Evolutionary conservation across 805 yeast genomes (phyloP), one percentile per base, ranked within the genome.

Genomic region (Candida tibetensis): DNA sequence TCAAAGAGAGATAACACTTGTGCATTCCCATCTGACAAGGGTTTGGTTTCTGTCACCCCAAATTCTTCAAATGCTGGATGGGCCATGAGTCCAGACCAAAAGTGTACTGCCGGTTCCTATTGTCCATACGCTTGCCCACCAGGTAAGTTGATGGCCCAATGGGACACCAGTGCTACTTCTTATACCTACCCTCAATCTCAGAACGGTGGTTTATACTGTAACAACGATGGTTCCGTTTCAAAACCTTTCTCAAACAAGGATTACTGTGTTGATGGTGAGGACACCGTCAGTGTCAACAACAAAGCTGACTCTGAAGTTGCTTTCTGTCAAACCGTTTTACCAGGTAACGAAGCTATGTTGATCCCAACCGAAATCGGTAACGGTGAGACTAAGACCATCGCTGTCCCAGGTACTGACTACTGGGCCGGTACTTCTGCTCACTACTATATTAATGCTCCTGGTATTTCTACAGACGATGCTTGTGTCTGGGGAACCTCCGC

Each of bases 101-200:
- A 69, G 26, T 88, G 96, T 62, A 59, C 79, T 3, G 70, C 82
- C 17, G 95, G 93, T n/a, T 64, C 71, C 21, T 89, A 81, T 76
- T 88, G 96, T 62, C 96, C 95, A 21, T 89, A 83, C 60, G 96
- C 96, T 13, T 88, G 96, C 58, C 80, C 88, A 13, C 85, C 95
- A 28, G 96, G 96, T 41, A 77, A 85, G 59, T 60, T 88, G 39
- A 81, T 83, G 82, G 85, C 81, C 21, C 96, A 88, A 62, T 88
- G 95, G 96, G 93, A 89, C 54, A 79, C 88, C 4, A 45, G 58
- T 4, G 83, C 81, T 26, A 85, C 85, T n/a, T 47, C 79, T 8
- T 88, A 87, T 65, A 50, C 81, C 5, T 84, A 83, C 57, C 95
- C 95, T 16, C 73, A 77, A 27, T 85, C 95, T 2, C 81, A 77